Base-by-base conservation (phyloP, 1,139 yeast species). In the Zygosaccharomyces sapae region DNA sequence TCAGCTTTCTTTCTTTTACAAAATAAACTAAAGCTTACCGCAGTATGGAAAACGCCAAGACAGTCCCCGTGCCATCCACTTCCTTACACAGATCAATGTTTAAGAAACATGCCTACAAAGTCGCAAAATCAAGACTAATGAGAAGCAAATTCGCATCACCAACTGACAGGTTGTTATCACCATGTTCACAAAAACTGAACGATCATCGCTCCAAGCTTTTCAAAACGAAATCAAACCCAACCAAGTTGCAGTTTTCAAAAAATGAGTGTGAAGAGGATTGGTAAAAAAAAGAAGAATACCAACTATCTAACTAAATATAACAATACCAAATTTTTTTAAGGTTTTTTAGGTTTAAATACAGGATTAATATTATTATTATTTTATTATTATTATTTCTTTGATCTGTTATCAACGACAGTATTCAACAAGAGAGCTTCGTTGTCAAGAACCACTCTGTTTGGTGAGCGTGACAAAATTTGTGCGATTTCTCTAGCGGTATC, bases 401-500 rank as follows among this genome's bases (percentile, higher is more conserved):
- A 42, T 33, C 54, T 49, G 31, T 40, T 46, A 27, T 88, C 96
- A 46, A 83, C 73, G 44, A 86, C 83, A 22, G 97, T 94, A 70
- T 90, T 88, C 68, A 92, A 79, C 69, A 92, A 77, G 67, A 94
- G 79, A 20, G 97, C 85, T 70, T 88, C 96, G 68, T 87, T 89
- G 66, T 92, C 97, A 65, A 92, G 79, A 64, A 90, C 76, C 61
- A 92, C 88, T 68, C 81, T 81, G 80, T 92, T 92, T 58, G 97
- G 96, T 51, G 96, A 87, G 58, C 74, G 74, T 39, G 97, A 80
- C 64, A 92, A 73, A 44, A 90, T 87, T 38, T 72, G 75, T 41
- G 98, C 97, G 68, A 92, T 94, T 66, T 94, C 98, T 62, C 90
- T 81, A 12, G 98, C 98, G 46, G 98, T 92, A 66, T 90, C 97